Evolutionary conservation across 495 filamentous ascomycete genomes (phyloP).

Genomic region (Tuber aestivum): DNA sequence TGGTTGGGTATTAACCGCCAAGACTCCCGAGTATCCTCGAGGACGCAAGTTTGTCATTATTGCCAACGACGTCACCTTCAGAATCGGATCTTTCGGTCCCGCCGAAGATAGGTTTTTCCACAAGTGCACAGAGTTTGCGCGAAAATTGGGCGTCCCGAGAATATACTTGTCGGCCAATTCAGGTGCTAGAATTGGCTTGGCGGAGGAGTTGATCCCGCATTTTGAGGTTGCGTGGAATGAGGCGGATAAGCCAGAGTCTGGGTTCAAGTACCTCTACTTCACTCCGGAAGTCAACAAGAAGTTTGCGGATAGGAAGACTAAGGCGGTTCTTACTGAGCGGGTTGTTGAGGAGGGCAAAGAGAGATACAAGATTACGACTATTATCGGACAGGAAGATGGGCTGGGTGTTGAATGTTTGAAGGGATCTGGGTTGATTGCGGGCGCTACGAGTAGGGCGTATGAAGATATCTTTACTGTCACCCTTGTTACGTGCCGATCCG

Average conservation of each 20-base stretch:
- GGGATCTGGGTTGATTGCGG: constrained; percentile 95
- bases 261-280: constrained; percentile 98
- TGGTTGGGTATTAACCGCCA: constrained; percentile 93
- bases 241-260: constrained; percentile 69
- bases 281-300: constrained; percentile 77
- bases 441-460: constrained; percentile 93
- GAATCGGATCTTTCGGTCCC: constrained; percentile 95
- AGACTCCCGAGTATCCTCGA: constrained; percentile 92
- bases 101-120: constrained; percentile 97
- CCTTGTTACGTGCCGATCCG: constrained; percentile 92
- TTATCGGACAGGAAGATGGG: constrained; percentile 91
- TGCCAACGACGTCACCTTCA: constrained; percentile 98
- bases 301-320: constrained; percentile 74
- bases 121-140: constrained; percentile 94
- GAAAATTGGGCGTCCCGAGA: constrained; percentile 86
- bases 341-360: constrained; percentile 81
- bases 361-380: constrained; percentile 87
- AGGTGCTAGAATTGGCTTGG: constrained; percentile 96
- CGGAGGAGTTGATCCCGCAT: constrained; percentile 92
- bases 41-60: constrained; percentile 91
- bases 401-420: constrained; percentile 96
- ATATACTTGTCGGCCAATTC: constrained; percentile 99
- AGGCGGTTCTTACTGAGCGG: constrained; percentile 82
- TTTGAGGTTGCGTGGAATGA: constrained; percentile 97
- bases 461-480: constrained; percentile 99